These are phyloP conservation scores for Lachancea mirantina DNA, from an alignment of 805 yeast species.

Conservation along the genomic window DNA sequence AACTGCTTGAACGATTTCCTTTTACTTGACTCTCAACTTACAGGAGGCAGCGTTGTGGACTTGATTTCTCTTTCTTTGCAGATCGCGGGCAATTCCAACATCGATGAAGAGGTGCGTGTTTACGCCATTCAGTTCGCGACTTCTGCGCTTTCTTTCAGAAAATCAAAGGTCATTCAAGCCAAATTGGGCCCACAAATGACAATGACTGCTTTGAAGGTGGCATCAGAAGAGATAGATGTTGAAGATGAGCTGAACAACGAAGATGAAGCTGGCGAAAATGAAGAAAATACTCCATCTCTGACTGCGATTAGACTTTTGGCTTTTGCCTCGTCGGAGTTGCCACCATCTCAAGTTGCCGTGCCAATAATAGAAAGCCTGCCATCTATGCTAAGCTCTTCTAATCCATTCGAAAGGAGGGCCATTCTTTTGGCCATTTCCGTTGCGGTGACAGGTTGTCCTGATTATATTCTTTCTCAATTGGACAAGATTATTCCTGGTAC, in stretches of 20 bases:
- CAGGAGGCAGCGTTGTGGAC: conserved; percentile 66
- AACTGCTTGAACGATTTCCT: conserved; percentile 78
- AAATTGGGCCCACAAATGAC: conserved; percentile 81
- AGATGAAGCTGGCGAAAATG: conserved; percentile 88
- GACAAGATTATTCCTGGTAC: conserved; percentile 66
- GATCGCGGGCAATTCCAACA: conserved; percentile 54
- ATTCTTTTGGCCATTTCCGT: conserved; percentile 75
- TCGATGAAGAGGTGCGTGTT: conserved; percentile 77
- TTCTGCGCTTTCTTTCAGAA: conserved; percentile 71
- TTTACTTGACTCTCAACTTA: conserved; percentile 64
- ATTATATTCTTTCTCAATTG: conserved; percentile 70
- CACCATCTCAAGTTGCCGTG: conserved; percentile 84
- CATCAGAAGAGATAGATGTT: conserved; percentile 76
- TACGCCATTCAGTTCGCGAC: conserved; percentile 80
- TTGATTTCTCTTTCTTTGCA: conserved; percentile 70
- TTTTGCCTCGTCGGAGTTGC: conserved; percentile 71
- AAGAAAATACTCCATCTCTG: conserved; percentile 73
- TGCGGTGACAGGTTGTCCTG: conserved; percentile 91
- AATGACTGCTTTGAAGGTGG: conserved; percentile 62
- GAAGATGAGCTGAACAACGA: conserved; percentile 68
- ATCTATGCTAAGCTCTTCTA: conserved; percentile 50
- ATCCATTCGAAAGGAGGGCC: conserved; percentile 78
- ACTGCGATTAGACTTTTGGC: conserved; percentile 77
- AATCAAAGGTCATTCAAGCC: conserved; percentile 67
- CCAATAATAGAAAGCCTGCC: conserved; percentile 66